Conservation (phyloP, 805 yeast species). For the Candida chauliodis region DNA sequence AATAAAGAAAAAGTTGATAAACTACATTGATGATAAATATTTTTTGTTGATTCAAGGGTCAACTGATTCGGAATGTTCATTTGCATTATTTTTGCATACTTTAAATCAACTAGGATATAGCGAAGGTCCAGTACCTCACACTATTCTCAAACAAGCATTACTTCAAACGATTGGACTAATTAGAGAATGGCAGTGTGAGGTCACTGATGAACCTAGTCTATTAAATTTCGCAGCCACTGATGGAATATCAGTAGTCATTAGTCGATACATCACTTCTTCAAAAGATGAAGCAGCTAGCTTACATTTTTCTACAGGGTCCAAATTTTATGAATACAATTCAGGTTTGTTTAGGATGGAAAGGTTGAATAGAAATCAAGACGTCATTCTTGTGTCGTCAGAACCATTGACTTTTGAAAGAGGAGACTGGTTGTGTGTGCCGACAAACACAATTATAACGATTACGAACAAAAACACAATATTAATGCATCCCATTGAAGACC, state of each 20-base stretch:
- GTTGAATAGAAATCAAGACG: slow-evolving; percentile 86
- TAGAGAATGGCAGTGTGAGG: slow-evolving; percentile 73
- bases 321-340: slow-evolving; percentile 84
- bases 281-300: slow-evolving; percentile 95
- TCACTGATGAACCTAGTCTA: slow-evolving; percentile 65
- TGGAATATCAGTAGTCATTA: slow-evolving; percentile 80
- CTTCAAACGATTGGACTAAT: slow-evolving; percentile 69
- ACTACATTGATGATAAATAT: slow-evolving; percentile 74
- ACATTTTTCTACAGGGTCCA: slow-evolving; percentile 91
- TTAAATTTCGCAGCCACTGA: slow-evolving; percentile 94
- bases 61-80: slow-evolving; percentile 94
- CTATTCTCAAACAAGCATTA: slow-evolving; percentile 62
- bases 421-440: slow-evolving; percentile 97
- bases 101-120: slow-evolving; percentile 72
- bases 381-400: slow-evolving; percentile 95
- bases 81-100: slow-evolving; percentile 81
- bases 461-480: slow-evolving; percentile 76
- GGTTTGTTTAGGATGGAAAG: slow-evolving; percentile 95
- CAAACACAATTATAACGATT: slow-evolving; percentile 81
- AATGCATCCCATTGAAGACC: slow-evolving; percentile 87
- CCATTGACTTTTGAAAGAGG: slow-evolving; percentile 95
- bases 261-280: slow-evolving; percentile 82
- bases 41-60: slow-evolving; percentile 84
- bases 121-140: slow-evolving; percentile 53
- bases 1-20: slow-evolving; percentile 70